Percentiles rank a stretch among this genome's conserved stretches.
Conservation (phyloP, 345 rosid species). For the Tarenaya hassleriana region DNA sequence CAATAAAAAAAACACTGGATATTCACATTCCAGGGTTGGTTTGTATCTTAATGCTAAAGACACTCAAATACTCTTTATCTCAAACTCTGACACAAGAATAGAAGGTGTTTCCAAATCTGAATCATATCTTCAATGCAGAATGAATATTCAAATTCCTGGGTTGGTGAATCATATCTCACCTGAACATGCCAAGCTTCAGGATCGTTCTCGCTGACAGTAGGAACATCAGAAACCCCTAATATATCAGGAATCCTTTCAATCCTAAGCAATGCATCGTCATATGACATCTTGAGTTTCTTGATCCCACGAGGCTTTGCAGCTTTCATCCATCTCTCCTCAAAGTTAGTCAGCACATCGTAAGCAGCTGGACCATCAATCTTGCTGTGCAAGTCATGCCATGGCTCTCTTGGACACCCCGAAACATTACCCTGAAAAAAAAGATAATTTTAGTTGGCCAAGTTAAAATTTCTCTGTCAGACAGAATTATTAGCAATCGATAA, state of each 20-base stretch:
- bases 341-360: constrained; percentile 83
- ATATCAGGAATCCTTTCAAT: constrained; percentile 79
- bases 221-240: constrained; percentile 52
- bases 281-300: constrained; percentile 58
- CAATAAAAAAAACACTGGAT: no score
- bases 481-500: no score
- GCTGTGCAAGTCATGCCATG: constrained; percentile 96
- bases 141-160: not conserved
- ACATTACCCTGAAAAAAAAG: constrained; percentile 55
- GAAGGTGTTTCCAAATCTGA: not conserved
- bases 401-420: constrained; percentile 82
- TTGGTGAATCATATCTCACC: no score
- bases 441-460: not conserved
- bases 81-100: not conserved
- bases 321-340: constrained; percentile 89
- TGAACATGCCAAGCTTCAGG: constrained; percentile 93
- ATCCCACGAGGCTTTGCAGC: constrained; percentile 76
- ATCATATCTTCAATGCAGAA: not conserved
- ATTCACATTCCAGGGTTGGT: not conserved
- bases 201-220: constrained; percentile 36
- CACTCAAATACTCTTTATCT: constrained; percentile 6
- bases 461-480: constrained; percentile 3
- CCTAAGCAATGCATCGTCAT: constrained; percentile 81
- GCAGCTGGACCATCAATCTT: constrained; percentile 97
- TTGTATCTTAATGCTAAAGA: not conserved